These are phyloP conservation scores for Leucoagaricus sp. DNA, from an alignment of 1,284 basidiomycete genomes.

Conservation along the genomic window DNA sequence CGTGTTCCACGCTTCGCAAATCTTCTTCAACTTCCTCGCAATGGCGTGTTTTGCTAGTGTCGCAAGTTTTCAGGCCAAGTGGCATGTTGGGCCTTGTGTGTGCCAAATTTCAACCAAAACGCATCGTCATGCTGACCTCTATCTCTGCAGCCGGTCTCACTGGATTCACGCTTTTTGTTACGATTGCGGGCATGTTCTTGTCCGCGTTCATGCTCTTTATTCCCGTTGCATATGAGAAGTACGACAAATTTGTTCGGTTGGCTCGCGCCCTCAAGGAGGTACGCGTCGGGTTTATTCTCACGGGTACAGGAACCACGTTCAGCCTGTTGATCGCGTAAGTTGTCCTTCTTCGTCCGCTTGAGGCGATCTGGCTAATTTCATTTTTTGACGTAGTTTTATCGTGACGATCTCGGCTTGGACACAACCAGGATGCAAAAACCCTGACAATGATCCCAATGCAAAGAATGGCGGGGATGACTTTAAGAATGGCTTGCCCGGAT, in stretches of 20 bases:
- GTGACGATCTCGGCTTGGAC: slow-evolving; percentile 78
- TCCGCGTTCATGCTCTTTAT: slow-evolving; percentile 72
- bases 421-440: slow-evolving; percentile 82
- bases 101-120: slow-evolving; percentile 22
- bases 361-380: slow-evolving; percentile 9
- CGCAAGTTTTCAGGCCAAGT: slow-evolving; percentile 84
- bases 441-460: slow-evolving; percentile 71
- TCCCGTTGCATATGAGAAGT: slow-evolving; percentile 85
- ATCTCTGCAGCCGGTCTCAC: slow-evolving; percentile 70
- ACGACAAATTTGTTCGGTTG: slow-evolving; percentile 73
- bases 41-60: slow-evolving; percentile 88
- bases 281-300: slow-evolving; percentile 80
- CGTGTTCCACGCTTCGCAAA: slow-evolving; percentile 70
- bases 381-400: slow-evolving; percentile 55
- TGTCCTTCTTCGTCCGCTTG: slow-evolving; percentile 8
- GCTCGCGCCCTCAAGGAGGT: slow-evolving; percentile 80
- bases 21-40: slow-evolving; percentile 88
- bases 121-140: slow-evolving; percentile 12
- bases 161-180: slow-evolving; percentile 83
- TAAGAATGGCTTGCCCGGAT: slow-evolving; percentile 66
- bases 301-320: slow-evolving; percentile 62
- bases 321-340: slow-evolving; percentile 75
- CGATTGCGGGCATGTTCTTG: slow-evolving; percentile 69
- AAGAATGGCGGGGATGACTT: slow-evolving; percentile 67
- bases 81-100: slow-evolving; percentile 81